phyloP scores from a whole-genome alignment of 352 stramenopile genomes.

The Globisporangium abappressorium region DNA sequence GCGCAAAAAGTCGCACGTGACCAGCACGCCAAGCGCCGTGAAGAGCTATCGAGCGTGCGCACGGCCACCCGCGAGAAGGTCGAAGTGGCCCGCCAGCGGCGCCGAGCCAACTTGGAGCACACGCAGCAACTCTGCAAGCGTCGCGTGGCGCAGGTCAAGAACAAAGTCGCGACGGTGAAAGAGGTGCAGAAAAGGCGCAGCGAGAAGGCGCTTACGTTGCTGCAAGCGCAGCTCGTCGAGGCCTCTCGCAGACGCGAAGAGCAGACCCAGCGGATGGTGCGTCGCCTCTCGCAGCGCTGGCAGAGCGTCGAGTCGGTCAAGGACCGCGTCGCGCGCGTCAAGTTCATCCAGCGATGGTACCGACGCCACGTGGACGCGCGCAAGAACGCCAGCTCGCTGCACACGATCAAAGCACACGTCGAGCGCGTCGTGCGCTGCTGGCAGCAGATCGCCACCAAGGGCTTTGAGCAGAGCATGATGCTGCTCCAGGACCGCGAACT shows the following conservation, averaged over 20 bases:
- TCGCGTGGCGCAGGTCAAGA: constrained; percentile 37
- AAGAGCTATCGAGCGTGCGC: constrained; percentile 32
- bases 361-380: constrained; percentile 44
- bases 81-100: constrained; percentile 43
- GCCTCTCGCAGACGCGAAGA: constrained; percentile 44
- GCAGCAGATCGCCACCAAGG: constrained; percentile 29
- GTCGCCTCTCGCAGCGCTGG: constrained; percentile 51
- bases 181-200: constrained; percentile 39
- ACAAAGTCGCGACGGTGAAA: constrained; percentile 57
- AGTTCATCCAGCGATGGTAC: constrained; percentile 80
- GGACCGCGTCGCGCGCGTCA: constrained; percentile 50
- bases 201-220: constrained; percentile 26
- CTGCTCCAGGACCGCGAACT: constrained; percentile 59
- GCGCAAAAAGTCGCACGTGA: constrained; percentile 51
- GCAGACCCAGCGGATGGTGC: constrained; percentile 50
- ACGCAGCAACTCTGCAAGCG: constrained; percentile 48
- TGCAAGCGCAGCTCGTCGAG: constrained; percentile 51
- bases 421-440: constrained; percentile 41
- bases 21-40: constrained; percentile 46
- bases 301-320: constrained; percentile 71
- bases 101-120: constrained; percentile 36
- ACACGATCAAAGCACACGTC: constrained; percentile 34
- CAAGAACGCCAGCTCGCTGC: constrained; percentile 34
- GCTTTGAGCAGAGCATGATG: constrained; percentile 64
- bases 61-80: constrained; percentile 39